Evolutionary conservation across 108 stramenopile genomes (phyloP).

Genomic region (Discostella pseudostelligera): DNA sequence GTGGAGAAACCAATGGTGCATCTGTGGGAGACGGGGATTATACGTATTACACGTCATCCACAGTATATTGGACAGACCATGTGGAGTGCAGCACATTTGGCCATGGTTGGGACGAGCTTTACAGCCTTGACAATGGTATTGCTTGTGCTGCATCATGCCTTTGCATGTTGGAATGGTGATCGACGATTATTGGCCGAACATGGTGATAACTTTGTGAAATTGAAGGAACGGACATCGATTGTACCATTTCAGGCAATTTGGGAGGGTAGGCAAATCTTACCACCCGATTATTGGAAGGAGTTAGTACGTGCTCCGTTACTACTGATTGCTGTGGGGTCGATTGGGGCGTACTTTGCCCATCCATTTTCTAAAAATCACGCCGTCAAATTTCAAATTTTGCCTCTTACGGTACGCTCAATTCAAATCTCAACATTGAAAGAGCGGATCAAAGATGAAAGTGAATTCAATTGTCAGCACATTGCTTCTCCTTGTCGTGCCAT

Average conservation of each 20-base stretch:
- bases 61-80: constrained; percentile 90
- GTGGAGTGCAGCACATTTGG: constrained; percentile 92
- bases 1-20: constrained; percentile 79
- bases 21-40: constrained; percentile 95
- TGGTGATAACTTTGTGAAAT: constrained; percentile 74
- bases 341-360: constrained; percentile 94
- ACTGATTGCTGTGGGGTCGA: constrained; percentile 84
- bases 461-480: constrained; percentile 1
- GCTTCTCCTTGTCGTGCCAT: constrained; percentile 7
- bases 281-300: constrained; percentile 91
- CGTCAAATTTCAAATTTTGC: too few relatives aligned
- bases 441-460: neutral
- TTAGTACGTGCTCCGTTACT: constrained; percentile 89
- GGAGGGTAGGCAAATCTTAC: constrained; percentile 85
- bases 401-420: too few relatives aligned
- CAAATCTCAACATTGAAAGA: too few relatives aligned
- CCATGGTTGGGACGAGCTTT: constrained; percentile 89
- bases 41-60: constrained; percentile 95
- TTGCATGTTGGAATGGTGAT: constrained; percentile 95
- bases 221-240: constrained; percentile 81
- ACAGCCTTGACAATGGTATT: constrained; percentile 76
- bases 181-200: constrained; percentile 75
- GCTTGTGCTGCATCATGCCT: constrained; percentile 89
- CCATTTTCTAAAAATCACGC: too few relatives aligned
- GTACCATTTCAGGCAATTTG: constrained; percentile 90